Evolutionary conservation across 768 basidiomycete genomes (phyloP), one percentile per base, ranked within the genome.

Genomic region (Atractiella rhizophila): DNA sequence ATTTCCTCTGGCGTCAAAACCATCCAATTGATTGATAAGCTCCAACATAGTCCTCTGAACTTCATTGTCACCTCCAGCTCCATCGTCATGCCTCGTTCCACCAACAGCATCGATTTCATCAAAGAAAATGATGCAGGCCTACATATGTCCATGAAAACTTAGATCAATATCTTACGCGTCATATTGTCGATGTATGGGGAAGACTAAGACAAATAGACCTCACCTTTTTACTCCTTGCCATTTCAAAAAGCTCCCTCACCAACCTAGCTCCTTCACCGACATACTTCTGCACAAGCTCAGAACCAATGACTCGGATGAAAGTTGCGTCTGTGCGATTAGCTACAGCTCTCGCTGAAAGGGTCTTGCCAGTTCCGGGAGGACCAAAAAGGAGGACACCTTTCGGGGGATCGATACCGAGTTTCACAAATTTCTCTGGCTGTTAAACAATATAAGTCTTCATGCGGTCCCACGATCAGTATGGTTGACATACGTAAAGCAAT

Each of bases 61-160:
- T 56, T 98, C 91, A 54, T 98, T 96, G 51, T 98, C 91, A 25
- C 91, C 91, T 27, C 91, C 91, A 25, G 86, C 91, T 40, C 91
- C 91, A 55, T 98, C 91, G 54, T 96, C 91, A 54, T 88, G 91
- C 36, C 91, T 71, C 15, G 91, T 91, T 40, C 91, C 91, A 57
- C 91, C 91, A 46, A 96, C 82, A 34, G 91, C 91, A 52, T 96
- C 91, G 12, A 98, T 73, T 65, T 96, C 91, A 52, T 98, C 91
- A 50, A 98, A 96, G 64, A 98, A 98, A 55, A 98, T 94, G 56
- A 98, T 96, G 55, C 91, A 96, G 1, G 91, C 91, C n/a, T n/a
- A n/a, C n/a, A n/a, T n/a, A n/a, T n/a, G n/a, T n/a, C n/a, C n/a
- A n/a, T n/a, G n/a, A n/a, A n/a, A n/a, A n/a, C n/a, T n/a, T n/a